Evolutionary conservation across 2,329 filamentous ascomycete species (phyloP).

Genomic region (Fusarium verticillioides): DNA sequence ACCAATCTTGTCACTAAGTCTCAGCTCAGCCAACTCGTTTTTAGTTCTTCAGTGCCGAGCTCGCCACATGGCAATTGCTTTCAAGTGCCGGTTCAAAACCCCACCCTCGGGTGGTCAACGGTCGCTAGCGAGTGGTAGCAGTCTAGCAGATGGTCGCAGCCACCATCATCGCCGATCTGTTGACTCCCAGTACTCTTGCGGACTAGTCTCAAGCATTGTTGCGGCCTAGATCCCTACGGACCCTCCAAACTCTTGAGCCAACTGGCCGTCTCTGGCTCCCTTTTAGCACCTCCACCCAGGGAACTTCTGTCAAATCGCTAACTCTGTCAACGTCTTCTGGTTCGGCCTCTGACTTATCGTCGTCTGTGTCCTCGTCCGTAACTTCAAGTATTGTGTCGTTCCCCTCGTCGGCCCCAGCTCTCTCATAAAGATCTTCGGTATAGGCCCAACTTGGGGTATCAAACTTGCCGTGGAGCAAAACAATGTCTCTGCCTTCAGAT

Average conservation of each 20-base stretch:
- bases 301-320: slow-evolving; percentile 51
- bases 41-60: slow-evolving; percentile 18
- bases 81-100: slow-evolving; percentile 12
- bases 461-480: slow-evolving; percentile 75
- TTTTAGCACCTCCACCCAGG: slow-evolving; percentile 69
- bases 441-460: slow-evolving; percentile 78
- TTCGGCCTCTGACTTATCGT: slow-evolving; percentile 48
- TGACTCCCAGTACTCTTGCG: neutral
- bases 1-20: neutral
- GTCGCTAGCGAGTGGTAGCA: slow-evolving; percentile 2
- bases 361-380: slow-evolving; percentile 50
- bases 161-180: slow-evolving; percentile 11
- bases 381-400: slow-evolving; percentile 46
- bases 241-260: slow-evolving; percentile 71
- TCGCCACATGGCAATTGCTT: slow-evolving; percentile 22
- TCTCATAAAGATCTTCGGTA: slow-evolving; percentile 67
- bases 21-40: slow-evolving; percentile 1
- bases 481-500: slow-evolving; percentile 59
- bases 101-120: slow-evolving; percentile 19
- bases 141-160: neutral
- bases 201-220: slow-evolving; percentile 43
- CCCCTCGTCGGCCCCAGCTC: slow-evolving; percentile 47
- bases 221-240: slow-evolving; percentile 70
- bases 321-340: slow-evolving; percentile 39
- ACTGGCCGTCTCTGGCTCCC: slow-evolving; percentile 66